Evolutionary conservation across 495 filamentous ascomycete genomes (phyloP), one percentile per base, ranked within the genome.

Genomic region (Neurospora intermedia): DNA sequence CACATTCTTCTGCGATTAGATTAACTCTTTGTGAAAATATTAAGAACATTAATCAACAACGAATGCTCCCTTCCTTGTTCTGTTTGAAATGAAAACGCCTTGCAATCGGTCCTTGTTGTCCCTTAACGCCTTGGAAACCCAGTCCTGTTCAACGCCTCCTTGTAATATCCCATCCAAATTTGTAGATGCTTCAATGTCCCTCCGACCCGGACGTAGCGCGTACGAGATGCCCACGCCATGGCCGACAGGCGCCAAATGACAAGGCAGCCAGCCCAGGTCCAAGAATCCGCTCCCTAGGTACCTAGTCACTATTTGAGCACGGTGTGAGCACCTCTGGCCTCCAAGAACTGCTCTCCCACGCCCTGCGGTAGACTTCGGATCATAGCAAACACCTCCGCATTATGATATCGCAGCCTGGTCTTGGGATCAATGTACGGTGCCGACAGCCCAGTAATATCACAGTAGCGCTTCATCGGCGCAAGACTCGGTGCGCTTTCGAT

Each of bases 381-480:
- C 27, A 92, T 89, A 18, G 86, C 87, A 83, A 96, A 99, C 39
- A 98, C 88, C 85, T 99, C 96, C 78, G 87, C 90, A 79, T 98
- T 88, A 77, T 95, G 91, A 81, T 98, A 99, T 43, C 94, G 86
- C 75, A 99, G 81, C 69, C 94, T 88, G 15, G 94, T 95, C 85
- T 98, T 98, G 9, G 96, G 96, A 78, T 98, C 95, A 11, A 92
- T 90, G 74, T 99, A 99, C 20, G 91, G 89, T 20, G 93, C 93
- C 13, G 93, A 87, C 75, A 98, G 82, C 23, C 96, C 96, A 8
- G 96, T 98, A 79, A 98, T 87, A 81, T 98, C 96, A 84, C 96
- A 98, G 82, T 98, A 98, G 73, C 90, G 91, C 76, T 88, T 92
- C 77, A 90, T 85, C 75, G 91, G 88, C 20, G 91, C 90, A 42